Evolutionary conservation across 1,284 basidiomycete species (phyloP).

Genomic region (Trichosporon sp.): DNA sequence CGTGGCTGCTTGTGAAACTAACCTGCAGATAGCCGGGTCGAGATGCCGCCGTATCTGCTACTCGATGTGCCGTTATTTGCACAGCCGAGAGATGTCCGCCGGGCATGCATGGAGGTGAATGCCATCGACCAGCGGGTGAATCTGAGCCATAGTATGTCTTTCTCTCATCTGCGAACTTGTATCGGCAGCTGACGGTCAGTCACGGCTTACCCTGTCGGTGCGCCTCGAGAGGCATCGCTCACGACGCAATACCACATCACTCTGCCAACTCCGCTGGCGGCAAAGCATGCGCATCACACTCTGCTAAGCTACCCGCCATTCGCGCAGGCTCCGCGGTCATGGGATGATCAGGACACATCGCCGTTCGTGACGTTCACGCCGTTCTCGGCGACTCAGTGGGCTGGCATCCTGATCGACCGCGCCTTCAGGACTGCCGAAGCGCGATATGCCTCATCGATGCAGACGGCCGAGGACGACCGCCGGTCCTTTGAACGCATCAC

Average conservation of each 20-base stretch:
- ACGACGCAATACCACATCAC: constrained; percentile 23
- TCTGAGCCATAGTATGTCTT: background rate
- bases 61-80: background rate
- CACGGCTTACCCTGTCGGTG: constrained; percentile 21
- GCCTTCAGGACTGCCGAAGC: background rate
- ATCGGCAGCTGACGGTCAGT: constrained; percentile 12
- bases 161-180: background rate
- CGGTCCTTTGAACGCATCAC: constrained; percentile 10
- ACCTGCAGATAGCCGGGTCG: background rate
- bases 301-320: constrained; percentile 18
- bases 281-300: constrained; percentile 10
- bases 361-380: background rate
- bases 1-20: background rate
- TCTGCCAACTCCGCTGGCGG: constrained; percentile 1
- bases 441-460: background rate
- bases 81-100: background rate
- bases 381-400: constrained; percentile 2
- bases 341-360: background rate
- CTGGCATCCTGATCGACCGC: background rate
- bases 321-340: background rate
- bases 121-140: background rate
- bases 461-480: background rate
- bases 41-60: background rate
- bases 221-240: constrained; percentile 16
- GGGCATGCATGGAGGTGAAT: background rate